These are phyloP conservation scores for Arthrobotrys sphaeroides DNA, from an alignment of 2,329 filamentous ascomycete species.

Conservation along the genomic window DNA sequence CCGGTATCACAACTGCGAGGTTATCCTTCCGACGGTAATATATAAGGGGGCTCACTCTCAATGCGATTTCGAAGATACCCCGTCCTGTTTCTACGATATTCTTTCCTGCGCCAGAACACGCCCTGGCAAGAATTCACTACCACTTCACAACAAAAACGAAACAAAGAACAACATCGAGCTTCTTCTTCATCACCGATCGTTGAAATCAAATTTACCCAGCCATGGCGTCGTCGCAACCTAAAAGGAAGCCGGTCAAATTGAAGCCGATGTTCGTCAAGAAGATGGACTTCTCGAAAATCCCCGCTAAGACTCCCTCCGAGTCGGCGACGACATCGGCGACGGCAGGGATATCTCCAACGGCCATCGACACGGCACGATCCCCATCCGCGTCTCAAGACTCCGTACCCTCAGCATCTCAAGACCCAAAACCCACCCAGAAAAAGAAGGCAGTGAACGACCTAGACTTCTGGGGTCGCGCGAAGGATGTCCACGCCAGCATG, in stretches of 20 bases:
- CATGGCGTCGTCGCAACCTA: constrained; percentile 23
- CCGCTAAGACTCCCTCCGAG: not conserved
- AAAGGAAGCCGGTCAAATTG: constrained; percentile 9
- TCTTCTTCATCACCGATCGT: not conserved
- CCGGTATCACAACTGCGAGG: no score
- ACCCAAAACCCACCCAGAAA: not conserved
- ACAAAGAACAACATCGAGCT: not conserved
- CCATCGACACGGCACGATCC: not conserved
- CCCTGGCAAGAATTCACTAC: not conserved
- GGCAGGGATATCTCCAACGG: not conserved
- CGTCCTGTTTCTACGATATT: not conserved
- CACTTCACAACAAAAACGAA: not conserved
- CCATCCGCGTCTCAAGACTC: constrained; percentile 1
- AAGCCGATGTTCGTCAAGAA: constrained; percentile 38
- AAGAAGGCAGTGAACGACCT: constrained; percentile 33
- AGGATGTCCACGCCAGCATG: constrained; percentile 42
- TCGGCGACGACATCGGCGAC: not conserved
- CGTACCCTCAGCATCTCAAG: not conserved
- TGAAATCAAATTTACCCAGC: not conserved
- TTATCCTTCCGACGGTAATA: not conserved
- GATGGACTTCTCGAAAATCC: not conserved
- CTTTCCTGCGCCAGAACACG: not conserved
- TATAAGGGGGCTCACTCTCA: not conserved
- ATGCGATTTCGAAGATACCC: constrained; percentile 18
- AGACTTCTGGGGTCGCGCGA: constrained; percentile 34